Conservation (phyloP, 768 basidiomycete genomes). For the Lactarius trivialis region DNA sequence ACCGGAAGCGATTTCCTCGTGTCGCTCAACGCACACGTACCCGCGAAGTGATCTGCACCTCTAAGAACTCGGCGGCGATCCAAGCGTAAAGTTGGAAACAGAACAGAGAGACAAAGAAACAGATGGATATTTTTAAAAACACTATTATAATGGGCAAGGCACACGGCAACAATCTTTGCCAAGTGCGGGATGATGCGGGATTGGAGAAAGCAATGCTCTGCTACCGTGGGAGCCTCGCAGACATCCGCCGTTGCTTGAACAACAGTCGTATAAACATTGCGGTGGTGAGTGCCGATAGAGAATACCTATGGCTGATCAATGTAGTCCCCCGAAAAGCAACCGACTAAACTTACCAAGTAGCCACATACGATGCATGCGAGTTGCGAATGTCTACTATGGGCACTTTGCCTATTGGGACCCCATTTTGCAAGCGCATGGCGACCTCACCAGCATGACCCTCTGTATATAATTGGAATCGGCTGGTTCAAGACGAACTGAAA, state of each 20-base stretch:
- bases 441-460: slow-evolving; percentile 84
- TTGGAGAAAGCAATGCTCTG: neutral
- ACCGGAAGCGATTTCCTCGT: too few species aligned
- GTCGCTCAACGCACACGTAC: too few species aligned
- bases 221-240: slow-evolving; percentile 51
- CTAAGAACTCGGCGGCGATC: neutral
- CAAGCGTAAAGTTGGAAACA: too few species aligned
- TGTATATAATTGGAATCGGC: slow-evolving; percentile 30
- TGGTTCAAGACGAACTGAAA: slow-evolving; percentile 3
- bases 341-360: slow-evolving; percentile 67
- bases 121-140: neutral
- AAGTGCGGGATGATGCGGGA: neutral
- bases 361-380: slow-evolving; percentile 89
- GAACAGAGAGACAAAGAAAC: neutral
- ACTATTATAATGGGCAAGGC: too few species aligned
- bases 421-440: slow-evolving; percentile 49
- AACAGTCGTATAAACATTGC: slow-evolving; percentile 74
- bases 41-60: neutral
- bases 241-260: slow-evolving; percentile 46
- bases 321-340: neutral
- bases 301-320: slow-evolving; percentile 54
- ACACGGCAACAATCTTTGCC: neutral
- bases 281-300: slow-evolving; percentile 77
- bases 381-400: slow-evolving; percentile 86
- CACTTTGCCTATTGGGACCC: slow-evolving; percentile 79